Base-by-base conservation (phyloP, 768 basidiomycete species). In the Termitomyces sp. region DNA sequence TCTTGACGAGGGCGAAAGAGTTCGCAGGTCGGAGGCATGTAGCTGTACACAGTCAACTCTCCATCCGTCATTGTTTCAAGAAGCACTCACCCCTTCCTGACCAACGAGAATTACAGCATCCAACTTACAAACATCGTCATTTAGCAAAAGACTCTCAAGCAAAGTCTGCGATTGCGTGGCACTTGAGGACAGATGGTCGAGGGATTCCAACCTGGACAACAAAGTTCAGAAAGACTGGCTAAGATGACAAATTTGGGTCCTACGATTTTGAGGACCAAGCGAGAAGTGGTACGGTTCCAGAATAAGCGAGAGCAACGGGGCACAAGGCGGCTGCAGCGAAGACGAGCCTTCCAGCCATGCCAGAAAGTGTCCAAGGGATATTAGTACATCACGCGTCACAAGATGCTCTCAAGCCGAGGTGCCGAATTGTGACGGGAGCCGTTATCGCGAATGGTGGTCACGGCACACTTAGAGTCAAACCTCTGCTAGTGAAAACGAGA, bases 21-120 rank as follows among this genome's bases (percentile, higher is more conserved):
- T 69, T 32, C 86, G 84, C 43, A 92, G 74, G 74, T 92, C 89
- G n/a, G 88, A 85, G 26, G 87, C 85, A 64, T 87, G 90, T 4
- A 88, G 73, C 90, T 43, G 20, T 14, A 6, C n/a, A 42, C 9
- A 30, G 38, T 53, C 26, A 53, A 64, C 60, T 33, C 24, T 56
- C 28, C 45, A 50, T 47, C 20, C 20, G 10, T 38, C 22, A 36
- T 28, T 40, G 24, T 6, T 20, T 30, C 2, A 44, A 36, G 54
- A 18, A 24, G 14, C 12, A 76, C 86, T 59, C 68, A 92, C 90
- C 24, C 88, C 87, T 10, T 85, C 82, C 53, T 92, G 90, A 61
- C 88, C 80, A 43, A 90, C 73, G 10, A 92, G 66, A 8, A 91
- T 74, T 13, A 93, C 68, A 32, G 84, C 83, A 65, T 89, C 86